phyloP scores from a whole-genome alignment of 495 filamentous ascomycete genomes.

The Aspergillus taichungensis region DNA sequence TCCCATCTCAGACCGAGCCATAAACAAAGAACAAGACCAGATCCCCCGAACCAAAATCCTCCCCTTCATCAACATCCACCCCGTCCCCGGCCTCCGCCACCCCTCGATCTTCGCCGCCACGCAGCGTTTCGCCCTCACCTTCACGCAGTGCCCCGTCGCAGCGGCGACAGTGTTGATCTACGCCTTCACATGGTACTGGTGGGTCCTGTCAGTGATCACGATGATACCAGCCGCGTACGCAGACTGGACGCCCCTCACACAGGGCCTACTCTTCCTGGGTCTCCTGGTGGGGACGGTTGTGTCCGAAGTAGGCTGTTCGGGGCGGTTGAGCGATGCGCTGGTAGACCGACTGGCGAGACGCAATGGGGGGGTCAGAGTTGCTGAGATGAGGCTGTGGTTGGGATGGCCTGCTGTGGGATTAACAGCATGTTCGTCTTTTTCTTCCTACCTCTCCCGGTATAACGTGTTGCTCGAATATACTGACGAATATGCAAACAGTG shows the following conservation, averaged over 20 bases:
- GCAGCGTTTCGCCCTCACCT: conserved; percentile 40
- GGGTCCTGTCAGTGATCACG: conserved; percentile 52
- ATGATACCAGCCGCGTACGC: conserved; percentile 51
- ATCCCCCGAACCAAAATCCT: conserved; percentile 40
- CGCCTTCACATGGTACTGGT: conserved; percentile 56
- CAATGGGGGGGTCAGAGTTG: conserved; percentile 36
- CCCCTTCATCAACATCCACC: conserved; percentile 39
- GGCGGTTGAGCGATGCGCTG: conserved; percentile 44
- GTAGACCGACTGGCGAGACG: conserved; percentile 36
- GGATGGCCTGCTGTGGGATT: conserved; percentile 46
- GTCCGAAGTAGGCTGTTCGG: conserved; percentile 47
- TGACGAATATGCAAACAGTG: conserved; percentile 10
- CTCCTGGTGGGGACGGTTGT: conserved; percentile 48
- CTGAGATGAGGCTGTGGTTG: conserved; percentile 55
- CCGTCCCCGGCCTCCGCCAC: conserved; percentile 45
- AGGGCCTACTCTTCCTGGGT: conserved; percentile 51
- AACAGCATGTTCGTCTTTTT: conserved; percentile 30
- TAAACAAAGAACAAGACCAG: conserved; percentile 2
- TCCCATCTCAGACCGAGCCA: background rate
- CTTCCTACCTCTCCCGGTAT: background rate
- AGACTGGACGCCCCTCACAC: conserved; percentile 41
- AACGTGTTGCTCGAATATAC: background rate
- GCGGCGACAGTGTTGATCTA: conserved; percentile 41
- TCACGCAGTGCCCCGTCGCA: conserved; percentile 34
- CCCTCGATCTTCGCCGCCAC: conserved; percentile 44